These are phyloP conservation scores for Porcisia deanei DNA, from an alignment of 208 protist species.

Conservation along the genomic window DNA sequence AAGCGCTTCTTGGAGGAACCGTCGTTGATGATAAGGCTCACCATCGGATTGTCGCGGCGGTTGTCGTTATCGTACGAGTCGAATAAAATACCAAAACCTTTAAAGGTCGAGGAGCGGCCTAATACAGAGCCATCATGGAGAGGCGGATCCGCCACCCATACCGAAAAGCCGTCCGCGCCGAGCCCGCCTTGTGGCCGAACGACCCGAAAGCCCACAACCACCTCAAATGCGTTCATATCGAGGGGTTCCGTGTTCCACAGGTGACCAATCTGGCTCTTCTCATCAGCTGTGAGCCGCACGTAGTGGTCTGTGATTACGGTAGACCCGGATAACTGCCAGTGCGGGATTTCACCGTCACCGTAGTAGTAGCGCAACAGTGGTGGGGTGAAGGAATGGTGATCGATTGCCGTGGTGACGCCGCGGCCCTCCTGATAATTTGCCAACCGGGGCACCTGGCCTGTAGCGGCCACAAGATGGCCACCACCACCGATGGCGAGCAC, in stretches of 20 bases:
- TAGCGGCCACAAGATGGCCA: constrained; percentile 5
- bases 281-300: constrained; percentile 78
- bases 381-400: constrained; percentile 77
- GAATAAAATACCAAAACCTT: constrained; percentile 82
- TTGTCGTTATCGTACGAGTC: constrained; percentile 92
- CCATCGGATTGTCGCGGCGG: constrained; percentile 72
- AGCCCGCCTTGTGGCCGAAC: constrained; percentile 23
- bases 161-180: constrained; percentile 76
- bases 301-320: constrained; percentile 86
- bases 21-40: constrained; percentile 66
- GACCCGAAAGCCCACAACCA: constrained; percentile 79
- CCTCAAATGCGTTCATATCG: constrained; percentile 80
- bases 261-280: constrained; percentile 44
- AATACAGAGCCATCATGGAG: constrained; percentile 58
- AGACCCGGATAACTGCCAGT: constrained; percentile 72
- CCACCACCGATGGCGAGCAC: constrained; percentile 13
- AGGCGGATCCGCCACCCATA: constrained; percentile 70
- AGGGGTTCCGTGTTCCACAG: constrained; percentile 83
- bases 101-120: constrained; percentile 62
- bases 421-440: constrained; percentile 48
- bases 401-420: constrained; percentile 43
- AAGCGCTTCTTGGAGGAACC: constrained; percentile 32
- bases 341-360: constrained; percentile 70
- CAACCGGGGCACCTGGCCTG: constrained; percentile 17
- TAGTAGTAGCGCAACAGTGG: constrained; percentile 75